Evolutionary conservation across 2,329 filamentous ascomycete genomes (phyloP), one percentile per base, ranked within the genome.

Genomic region (Calcarisporium arbuscula): DNA sequence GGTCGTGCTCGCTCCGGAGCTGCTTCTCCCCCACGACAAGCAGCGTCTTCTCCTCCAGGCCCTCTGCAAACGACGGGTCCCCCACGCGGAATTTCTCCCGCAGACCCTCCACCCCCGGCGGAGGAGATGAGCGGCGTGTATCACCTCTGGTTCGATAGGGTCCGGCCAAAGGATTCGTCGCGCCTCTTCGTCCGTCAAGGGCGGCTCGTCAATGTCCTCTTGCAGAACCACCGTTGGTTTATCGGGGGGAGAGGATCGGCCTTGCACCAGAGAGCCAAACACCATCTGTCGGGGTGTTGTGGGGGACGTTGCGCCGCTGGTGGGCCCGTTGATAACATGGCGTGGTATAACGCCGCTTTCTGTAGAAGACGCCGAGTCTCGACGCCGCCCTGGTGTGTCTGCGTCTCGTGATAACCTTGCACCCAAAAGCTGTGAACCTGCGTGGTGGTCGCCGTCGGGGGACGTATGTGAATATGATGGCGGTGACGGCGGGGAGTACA

Each of bases 31-130:
- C 57, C 0, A 49, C 47, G 2, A 47, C 46, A 0, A 58, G 47
- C 8, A 65, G 48, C 12, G 53, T 59, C 45, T 68, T 68, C 11
- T 61, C 59, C 37, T 67, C 64, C 1, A 58, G 36, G 0, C 44
- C 50, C 2, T 50, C 39, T 0, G 41, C 40, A 17, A 61, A 54
- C 1, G 52, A 49, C 0, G 55, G 45, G 28, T 67, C 65, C 1
- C 54, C 54, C 0, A 49, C 40, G 1, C 58, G 50, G 25, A 64
- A 67, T 37, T 68, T 68, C 29, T 68, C 64, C 5, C 58, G 57
- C 9, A 50, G 39, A 0, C 49, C 55, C 17, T 55, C 50, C 11
- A 48, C 29, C 5, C 40, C 46, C 3, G 40, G 36, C 3, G 45
- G 37, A 1, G 42, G 34, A 1, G 28, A 5, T 25, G 35, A 26